Conservation (phyloP, 2,329 filamentous ascomycete species). For the Aureobasidium vineae region DNA sequence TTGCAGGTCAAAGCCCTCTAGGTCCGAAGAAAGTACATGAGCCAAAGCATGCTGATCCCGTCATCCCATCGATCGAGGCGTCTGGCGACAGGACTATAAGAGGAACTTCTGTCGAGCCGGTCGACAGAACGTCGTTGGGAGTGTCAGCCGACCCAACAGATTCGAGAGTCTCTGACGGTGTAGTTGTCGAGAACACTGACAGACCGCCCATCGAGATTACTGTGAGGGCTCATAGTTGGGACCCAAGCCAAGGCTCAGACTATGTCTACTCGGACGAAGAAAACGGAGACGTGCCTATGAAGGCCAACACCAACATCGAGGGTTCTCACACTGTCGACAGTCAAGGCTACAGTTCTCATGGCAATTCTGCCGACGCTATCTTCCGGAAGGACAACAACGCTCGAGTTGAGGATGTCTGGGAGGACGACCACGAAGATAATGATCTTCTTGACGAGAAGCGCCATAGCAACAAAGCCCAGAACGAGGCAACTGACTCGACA, state of each 20-base stretch:
- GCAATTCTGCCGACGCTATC: not conserved
- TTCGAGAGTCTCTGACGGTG: too few relatives aligned
- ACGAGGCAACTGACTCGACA: too few relatives aligned
- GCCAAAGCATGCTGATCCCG: too few relatives aligned
- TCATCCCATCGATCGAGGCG: not conserved
- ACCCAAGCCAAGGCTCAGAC: not conserved
- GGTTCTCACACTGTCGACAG: too few relatives aligned
- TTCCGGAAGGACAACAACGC: not conserved
- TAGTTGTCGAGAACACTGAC: too few relatives aligned
- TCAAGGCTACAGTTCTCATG: not conserved
- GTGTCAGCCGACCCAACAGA: too few relatives aligned
- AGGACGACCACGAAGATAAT: too few relatives aligned
- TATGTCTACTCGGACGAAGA: not conserved
- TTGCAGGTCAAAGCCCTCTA: not conserved
- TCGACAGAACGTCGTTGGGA: not conserved
- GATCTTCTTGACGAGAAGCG: not conserved
- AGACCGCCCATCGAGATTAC: not conserved
- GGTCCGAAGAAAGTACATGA: not conserved
- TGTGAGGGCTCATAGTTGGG: not conserved
- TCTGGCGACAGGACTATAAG: not conserved
- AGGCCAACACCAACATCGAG: not conserved
- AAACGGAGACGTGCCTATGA: rapidly evolving
- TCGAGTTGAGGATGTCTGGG: not conserved
- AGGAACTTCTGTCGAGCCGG: too few relatives aligned
- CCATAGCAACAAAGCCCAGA: not conserved